phyloP scores from a whole-genome alignment of 164 flowering plant species.

The Stephania cephalantha region DNA sequence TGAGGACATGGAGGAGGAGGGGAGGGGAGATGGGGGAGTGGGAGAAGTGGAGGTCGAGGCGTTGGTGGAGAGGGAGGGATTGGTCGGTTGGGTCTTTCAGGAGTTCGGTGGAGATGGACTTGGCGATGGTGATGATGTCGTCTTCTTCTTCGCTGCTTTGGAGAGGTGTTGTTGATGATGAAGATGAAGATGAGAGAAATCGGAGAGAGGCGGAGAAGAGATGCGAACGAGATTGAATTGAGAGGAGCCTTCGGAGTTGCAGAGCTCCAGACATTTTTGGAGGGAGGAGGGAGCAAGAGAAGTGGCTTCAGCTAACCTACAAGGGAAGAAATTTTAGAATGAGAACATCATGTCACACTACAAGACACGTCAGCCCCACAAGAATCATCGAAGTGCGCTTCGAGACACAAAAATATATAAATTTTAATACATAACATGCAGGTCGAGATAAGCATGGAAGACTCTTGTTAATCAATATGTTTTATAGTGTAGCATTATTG shows the following conservation, averaged over 20 bases:
- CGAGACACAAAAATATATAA: too few relatives aligned
- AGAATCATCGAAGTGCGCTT: too few relatives aligned
- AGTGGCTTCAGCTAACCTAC: too few relatives aligned
- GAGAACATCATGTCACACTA: too few relatives aligned
- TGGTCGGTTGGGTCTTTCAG: slow-evolving; percentile 34
- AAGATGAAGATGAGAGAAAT: not conserved
- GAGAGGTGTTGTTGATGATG: not conserved
- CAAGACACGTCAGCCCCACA: too few relatives aligned
- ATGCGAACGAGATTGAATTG: slow-evolving; percentile 3
- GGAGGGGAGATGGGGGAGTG: slow-evolving; percentile 42
- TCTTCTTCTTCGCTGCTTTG: slow-evolving; percentile 16
- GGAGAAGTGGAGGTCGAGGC: slow-evolving; percentile 65
- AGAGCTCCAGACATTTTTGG: slow-evolving; percentile 9
- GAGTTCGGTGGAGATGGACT: slow-evolving; percentile 56
- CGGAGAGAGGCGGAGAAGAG: not conserved
- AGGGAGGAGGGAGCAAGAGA: not conserved
- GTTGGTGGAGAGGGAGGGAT: slow-evolving; percentile 40
- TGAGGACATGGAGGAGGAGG: slow-evolving; percentile 46
- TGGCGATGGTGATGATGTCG: slow-evolving; percentile 18
- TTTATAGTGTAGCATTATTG: too few relatives aligned
- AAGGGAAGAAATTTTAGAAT: too few relatives aligned
- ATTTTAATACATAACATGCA: too few relatives aligned
- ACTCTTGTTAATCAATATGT: too few relatives aligned
- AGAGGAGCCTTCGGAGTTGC: slow-evolving; percentile 30
- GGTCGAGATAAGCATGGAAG: too few relatives aligned